These are phyloP conservation scores for Yamadazyma conglobata DNA, from an alignment of 1,139 yeast species.

Conservation along the genomic window DNA sequence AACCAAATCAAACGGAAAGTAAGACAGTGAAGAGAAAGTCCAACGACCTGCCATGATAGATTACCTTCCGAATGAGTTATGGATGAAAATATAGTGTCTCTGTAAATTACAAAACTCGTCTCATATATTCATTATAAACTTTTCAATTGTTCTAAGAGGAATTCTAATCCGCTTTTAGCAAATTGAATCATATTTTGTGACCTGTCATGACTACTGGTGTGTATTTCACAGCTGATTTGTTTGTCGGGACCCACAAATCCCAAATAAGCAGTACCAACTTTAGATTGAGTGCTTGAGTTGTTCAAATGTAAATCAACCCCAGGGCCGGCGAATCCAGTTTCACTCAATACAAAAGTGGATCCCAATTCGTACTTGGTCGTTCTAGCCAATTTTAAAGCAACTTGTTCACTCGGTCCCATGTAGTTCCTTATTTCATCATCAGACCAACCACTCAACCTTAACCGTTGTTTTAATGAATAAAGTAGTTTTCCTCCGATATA, in stretches of 20 bases:
- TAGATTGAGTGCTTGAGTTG: conserved; percentile 17
- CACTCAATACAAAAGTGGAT: conserved; percentile 75
- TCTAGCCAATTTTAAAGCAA: conserved; percentile 72
- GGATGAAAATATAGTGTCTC: too few species aligned
- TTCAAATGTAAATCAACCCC: conserved; percentile 42
- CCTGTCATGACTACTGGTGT: conserved; percentile 50
- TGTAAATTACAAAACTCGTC: too few species aligned
- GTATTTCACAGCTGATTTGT: conserved; percentile 46
- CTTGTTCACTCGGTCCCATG: conserved; percentile 80
- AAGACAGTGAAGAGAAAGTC: too few species aligned
- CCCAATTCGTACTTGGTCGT: conserved; percentile 79
- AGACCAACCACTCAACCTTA: conserved; percentile 76
- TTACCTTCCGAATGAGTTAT: too few species aligned
- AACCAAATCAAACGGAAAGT: too few species aligned
- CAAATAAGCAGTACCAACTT: conserved; percentile 66
- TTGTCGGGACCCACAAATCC: conserved; percentile 70
- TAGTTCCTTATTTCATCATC: conserved; percentile 63
- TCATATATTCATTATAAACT: not conserved
- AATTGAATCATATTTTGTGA: conserved; percentile 69
- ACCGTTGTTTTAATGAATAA: conserved; percentile 70
- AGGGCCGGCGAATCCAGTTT: conserved; percentile 88
- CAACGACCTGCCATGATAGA: too few species aligned
- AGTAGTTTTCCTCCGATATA: conserved; percentile 83
- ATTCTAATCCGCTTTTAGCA: conserved; percentile 64
- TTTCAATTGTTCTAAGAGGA: conserved; percentile 44